Evolutionary conservation across 2,329 filamentous ascomycete genomes (phyloP).

Genomic region (Ascochyta clinopodiicola): DNA sequence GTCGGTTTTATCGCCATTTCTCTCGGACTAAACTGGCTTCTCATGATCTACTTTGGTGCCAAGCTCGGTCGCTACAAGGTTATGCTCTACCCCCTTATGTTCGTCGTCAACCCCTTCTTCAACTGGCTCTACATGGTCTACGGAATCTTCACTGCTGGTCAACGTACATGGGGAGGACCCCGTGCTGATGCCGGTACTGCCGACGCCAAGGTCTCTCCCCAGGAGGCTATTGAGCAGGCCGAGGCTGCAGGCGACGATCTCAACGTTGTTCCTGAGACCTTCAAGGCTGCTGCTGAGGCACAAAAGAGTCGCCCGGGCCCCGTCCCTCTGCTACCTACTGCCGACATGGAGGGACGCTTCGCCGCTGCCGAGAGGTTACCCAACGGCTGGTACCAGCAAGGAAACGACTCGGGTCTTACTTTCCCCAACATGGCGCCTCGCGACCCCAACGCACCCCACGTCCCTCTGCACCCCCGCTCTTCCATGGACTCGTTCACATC

Average conservation of each 20-base stretch:
- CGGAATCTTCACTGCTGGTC: constrained; percentile 91
- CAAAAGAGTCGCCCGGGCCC: constrained; percentile 56
- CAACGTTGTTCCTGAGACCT: constrained; percentile 87
- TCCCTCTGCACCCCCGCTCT: constrained; percentile 61
- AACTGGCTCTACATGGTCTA: constrained; percentile 99
- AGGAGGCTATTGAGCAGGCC: constrained; percentile 83
- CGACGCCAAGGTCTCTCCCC: constrained; percentile 75
- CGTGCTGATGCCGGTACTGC: constrained; percentile 86
- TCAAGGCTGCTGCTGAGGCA: constrained; percentile 62
- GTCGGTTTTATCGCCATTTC: constrained; percentile 94
- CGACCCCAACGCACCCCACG: constrained; percentile 54
- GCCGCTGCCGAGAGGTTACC: constrained; percentile 71
- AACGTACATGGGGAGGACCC: constrained; percentile 94
- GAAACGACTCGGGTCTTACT: constrained; percentile 71
- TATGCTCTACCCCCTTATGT: constrained; percentile 95
- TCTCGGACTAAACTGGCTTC: constrained; percentile 87
- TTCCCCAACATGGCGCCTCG: constrained; percentile 56
- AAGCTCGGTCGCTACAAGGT: constrained; percentile 90
- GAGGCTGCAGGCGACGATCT: constrained; percentile 82
- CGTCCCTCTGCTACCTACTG: constrained; percentile 74
- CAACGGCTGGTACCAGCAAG: constrained; percentile 72
- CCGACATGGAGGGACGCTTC: constrained; percentile 79
- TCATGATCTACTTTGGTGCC: constrained; percentile 95
- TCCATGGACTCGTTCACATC: constrained; percentile 73
- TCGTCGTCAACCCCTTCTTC: constrained; percentile 92